Evolutionary conservation across 306 rosid genomes (phyloP), one percentile per base, ranked within the genome.

Genomic region (Trifolium subterraneum): DNA sequence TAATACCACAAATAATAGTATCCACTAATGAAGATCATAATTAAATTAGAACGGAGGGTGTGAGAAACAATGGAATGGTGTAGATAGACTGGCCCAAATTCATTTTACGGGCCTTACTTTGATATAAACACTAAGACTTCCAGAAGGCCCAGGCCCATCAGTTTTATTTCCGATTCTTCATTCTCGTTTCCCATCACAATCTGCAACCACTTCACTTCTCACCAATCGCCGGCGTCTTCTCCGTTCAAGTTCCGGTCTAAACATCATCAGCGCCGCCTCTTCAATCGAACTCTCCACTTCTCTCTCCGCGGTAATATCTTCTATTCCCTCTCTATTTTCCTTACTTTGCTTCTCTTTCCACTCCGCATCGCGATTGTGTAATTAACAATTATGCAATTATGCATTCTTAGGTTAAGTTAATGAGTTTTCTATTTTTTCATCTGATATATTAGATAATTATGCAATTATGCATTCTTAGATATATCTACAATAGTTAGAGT

Each of bases 191-290:
- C 18, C 7, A 55, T 23, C 14, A 7, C 42, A 8, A 38, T 27
- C 15, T 14, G 25, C 67, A 13, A 56, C 63, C 45, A 36, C 39
- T 20, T 38, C 69, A 1, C 56, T 13, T 18, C 35, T 8, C 6
- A 12, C 16, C 11, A 27, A 62, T 62, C 62, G 78, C 47, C 60
- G 45, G 45, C 44, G 61, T 48, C 45, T 73, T 54, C 51, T 35
- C 48, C 47, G 69, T 29, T 61, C 16, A 47, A 44, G 14, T 29
- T 11, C 41, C 51, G 3, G 7, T 36, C 44, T 36, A 19, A 31
- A 36, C 41, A 16, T 22, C 72, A n/a, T 52, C 66, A 55, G 65
- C 16, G 72, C 8, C 20, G 7, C 45, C 29, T 20, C 45, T 48
- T 47, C 61, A 31, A 13, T 20, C 45, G 29, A 41, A 3, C 10